Base-by-base conservation (phyloP, 305 asterid species). In the Fraxinus baroniana region DNA sequence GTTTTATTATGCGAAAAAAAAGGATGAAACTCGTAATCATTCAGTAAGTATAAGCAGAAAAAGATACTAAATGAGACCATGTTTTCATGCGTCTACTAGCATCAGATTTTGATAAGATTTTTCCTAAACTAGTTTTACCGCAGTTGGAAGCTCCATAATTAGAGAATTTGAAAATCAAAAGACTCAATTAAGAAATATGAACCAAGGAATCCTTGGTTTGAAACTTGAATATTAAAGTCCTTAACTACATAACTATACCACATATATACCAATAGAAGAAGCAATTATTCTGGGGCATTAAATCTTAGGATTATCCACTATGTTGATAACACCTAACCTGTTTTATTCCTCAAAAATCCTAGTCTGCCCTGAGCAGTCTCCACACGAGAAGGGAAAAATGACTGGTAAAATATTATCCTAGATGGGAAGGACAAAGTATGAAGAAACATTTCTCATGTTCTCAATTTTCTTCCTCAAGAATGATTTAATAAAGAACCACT, bases 71-170 rank as follows among this genome's bases (percentile, higher is more conserved):
- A 30, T n/a, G 10, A 70, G 75, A 32, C 18, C 75, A 70, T 30
- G 37, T 32, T 30, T 70, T 70, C 18, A 70, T 30, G 74, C 12
- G 36, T 68, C 10, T n/a, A 60, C 44, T 36, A 18, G 30, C 32
- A 78, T 20, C 55, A 57, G 28, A 32, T 5, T 81, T 36, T 75
- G 79, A 70, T 26, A 37, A 37, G 57, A 78, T 78, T 79, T 66
- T 66, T 66, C 41, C 60, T 64, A 24, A 79, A 64, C 82, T 64
- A 79, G 28, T 62, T 64, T 22, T 62, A 3, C 32, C 35, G 30
- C 26, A 24, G 7, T n/a, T 2, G 8, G 46, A 20, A 81, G 7
- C 49, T 37, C 52, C 10, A 35, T 13, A 30, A 26, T 24, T 7
- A 41, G 32, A 33, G 32, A 18, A 28, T 22, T 70, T 35, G 18